Evolutionary conservation across 306 rosid species (phyloP), one percentile per base, ranked within the genome.

Genomic region (Vicia sativa): DNA sequence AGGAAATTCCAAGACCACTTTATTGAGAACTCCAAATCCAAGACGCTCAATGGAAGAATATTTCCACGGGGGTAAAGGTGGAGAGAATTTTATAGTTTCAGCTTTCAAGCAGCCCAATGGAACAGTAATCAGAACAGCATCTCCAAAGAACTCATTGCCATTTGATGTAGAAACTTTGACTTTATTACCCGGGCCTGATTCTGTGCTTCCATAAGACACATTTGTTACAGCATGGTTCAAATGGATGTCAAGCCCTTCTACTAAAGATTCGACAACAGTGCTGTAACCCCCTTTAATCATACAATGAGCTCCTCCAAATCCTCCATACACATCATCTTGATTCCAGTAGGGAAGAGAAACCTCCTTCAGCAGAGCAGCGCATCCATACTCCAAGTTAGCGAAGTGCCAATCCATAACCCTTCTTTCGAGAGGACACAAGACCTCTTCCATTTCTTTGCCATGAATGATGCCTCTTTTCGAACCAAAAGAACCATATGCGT

Each of bases 351-450:
- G 97, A 77, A 93, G 98, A 74, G 98, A 93, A 19, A 93, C 96
- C 39, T 93, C 86, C 80, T 81, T 86, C 68, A 93, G 98, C 44
- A 65, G 74, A 78, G 98, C 90, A 69, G 98, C 98, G 78, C 98
- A 93, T 14, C 98, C 98, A 80, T 93, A 93, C 82, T 93, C 98
- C 79, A 93, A 83, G 76, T 93, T 82, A 74, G 98, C 98, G 80
- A 81, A 90, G 84, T 93, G 98, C 98, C 98, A 93, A 81, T 93
- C 91, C 98, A 93, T 93, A 72, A 93, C 96, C 83, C 98, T 87
- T 83, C 98, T 85, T 88, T 93, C 98, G 38, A 79, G 79, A 65
- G 98, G 87, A 78, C 87, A 85, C 87, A 93, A 83, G 69, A 86
- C 61, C 67, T 85, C 92, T 73, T 54, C 77, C 71, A 61, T 77